Base-by-base conservation (phyloP, 2,329 filamentous ascomycete genomes). In the Claviceps maximensis region DNA sequence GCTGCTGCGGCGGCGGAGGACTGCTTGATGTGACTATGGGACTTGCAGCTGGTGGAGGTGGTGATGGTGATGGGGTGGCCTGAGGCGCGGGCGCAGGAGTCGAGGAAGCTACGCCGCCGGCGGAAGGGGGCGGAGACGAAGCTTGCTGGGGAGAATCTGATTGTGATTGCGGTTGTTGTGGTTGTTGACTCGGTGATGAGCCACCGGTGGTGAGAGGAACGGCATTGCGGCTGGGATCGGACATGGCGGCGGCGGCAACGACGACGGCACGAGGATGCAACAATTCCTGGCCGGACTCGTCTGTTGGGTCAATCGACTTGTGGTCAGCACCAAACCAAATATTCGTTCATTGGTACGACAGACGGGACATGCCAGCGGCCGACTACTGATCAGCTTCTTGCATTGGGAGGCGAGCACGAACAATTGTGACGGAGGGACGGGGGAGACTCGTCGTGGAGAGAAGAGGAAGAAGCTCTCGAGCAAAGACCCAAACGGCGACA, bases 271-370 rank as follows among this genome's bases (percentile, higher is more conserved):
- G 50, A 25, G 27, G 27, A 41, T 42, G 15, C 42, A 45, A 36
- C 36, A 36, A 47, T 9, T 46, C 40, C 21, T 40, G 33, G 33
- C 19, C 33, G 31, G 31, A 61, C 47, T 53, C 63, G 65, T 54
- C 66, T 70, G 53, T 52, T 53, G 53, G 57, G 15, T 49, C 55
- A 63, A 59, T 51, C 65, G 56, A 61, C 63, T 54, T 69, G 53
- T 52, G 52, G 58, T 49, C 55, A 63, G 59, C 50, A 64, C 56
- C 61, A 64, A 68, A 29, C 8, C 27, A 4, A 33, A 33, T 33
- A 68, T 60, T 60, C 53, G 5, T 3, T 17, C 6, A 21, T 51
- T 41, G 3, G 13, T 4, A 36, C 13, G 13, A 36, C 12, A 17
- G 12, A 12, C 31, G 31, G 45, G 36, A 47, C 38, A 42, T 19